These are phyloP conservation scores for Ramicandelaber brevisporus DNA, from an alignment of 192 early-diverging fungal genomes.

Conservation along the genomic window DNA sequence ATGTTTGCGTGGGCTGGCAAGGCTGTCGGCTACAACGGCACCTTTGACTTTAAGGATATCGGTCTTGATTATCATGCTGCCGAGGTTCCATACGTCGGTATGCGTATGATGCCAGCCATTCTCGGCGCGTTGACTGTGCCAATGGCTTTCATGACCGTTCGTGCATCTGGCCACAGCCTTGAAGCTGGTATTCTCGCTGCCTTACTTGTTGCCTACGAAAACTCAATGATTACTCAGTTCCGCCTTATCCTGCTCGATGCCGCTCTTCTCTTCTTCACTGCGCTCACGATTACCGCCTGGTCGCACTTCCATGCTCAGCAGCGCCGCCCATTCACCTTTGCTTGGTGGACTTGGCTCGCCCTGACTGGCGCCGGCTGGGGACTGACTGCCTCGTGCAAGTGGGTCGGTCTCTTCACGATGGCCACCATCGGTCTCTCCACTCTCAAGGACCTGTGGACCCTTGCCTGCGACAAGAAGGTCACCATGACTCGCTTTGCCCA, in stretches of 20 bases:
- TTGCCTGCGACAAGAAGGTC: conserved; percentile 42
- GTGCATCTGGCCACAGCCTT: conserved; percentile 50
- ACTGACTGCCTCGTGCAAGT: conserved; percentile 52
- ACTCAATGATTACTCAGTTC: conserved; percentile 67
- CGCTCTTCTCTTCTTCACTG: conserved; percentile 72
- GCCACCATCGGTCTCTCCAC: conserved; percentile 64
- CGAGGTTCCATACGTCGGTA: conserved; percentile 68
- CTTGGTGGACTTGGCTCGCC: conserved; percentile 74
- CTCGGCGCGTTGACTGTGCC: conserved; percentile 63
- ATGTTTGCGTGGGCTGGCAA: conserved; percentile 52
- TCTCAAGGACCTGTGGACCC: conserved; percentile 61
- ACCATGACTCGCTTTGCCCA: conserved; percentile 17
- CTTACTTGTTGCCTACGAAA: conserved; percentile 65
- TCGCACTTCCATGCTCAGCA: conserved; percentile 59
- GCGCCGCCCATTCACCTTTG: conserved; percentile 32
- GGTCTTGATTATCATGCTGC: conserved; percentile 68
- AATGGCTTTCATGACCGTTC: conserved; percentile 57
- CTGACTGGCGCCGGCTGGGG: conserved; percentile 65
- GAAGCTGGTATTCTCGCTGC: conserved; percentile 50
- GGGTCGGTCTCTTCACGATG: conserved; percentile 82
- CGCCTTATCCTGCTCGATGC: conserved; percentile 78
- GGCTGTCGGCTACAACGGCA: conserved; percentile 69
- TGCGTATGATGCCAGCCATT: conserved; percentile 54
- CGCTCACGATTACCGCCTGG: conserved; percentile 59
- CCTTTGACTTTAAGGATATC: conserved; percentile 85